Percentiles rank a stretch among this genome's conserved stretches.
phyloP scores from a whole-genome alignment of 2,329 filamentous ascomycete species.

The Ophiocordyceps australis region DNA sequence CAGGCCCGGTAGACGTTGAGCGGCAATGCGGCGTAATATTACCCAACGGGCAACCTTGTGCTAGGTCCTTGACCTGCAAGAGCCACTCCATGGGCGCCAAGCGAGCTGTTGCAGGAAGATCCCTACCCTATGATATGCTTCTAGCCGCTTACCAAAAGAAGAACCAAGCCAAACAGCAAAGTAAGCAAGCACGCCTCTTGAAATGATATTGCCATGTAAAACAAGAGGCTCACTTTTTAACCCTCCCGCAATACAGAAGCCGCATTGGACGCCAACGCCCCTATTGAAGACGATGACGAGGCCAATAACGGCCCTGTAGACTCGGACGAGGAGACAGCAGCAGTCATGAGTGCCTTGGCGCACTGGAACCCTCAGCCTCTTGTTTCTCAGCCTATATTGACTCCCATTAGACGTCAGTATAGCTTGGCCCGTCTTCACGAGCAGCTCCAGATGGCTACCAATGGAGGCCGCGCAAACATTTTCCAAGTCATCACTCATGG shows the following conservation, averaged over 20 bases:
- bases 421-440: conserved; percentile 44
- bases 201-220: too few relatives aligned
- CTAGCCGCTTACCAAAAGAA: conserved; percentile 86
- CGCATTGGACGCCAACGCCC: conserved; percentile 85
- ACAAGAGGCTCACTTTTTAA: too few relatives aligned
- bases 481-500: conserved; percentile 41
- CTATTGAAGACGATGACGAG: conserved; percentile 72
- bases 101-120: conserved; percentile 69
- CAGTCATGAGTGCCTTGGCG: conserved; percentile 67
- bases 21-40: conserved; percentile 80
- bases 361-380: conserved; percentile 66
- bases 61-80: conserved; percentile 81
- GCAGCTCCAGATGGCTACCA: conserved; percentile 47
- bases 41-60: conserved; percentile 73
- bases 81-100: conserved; percentile 93
- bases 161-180: conserved; percentile 96
- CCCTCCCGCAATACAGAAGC: conserved; percentile 44
- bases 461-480: conserved; percentile 46
- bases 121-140: conserved; percentile 82
- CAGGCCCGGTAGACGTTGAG: conserved; percentile 80
- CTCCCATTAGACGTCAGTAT: conserved; percentile 44
- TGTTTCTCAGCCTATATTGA: conserved; percentile 43
- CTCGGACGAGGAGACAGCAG: conserved; percentile 82
- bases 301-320: conserved; percentile 68
- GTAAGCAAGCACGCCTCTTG: too few relatives aligned